Percentiles rank a stretch among this genome's conserved stretches.
These are phyloP conservation scores for Cupressus sempervirens DNA, from an alignment of 75 land plant species.

Conservation along the genomic window DNA sequence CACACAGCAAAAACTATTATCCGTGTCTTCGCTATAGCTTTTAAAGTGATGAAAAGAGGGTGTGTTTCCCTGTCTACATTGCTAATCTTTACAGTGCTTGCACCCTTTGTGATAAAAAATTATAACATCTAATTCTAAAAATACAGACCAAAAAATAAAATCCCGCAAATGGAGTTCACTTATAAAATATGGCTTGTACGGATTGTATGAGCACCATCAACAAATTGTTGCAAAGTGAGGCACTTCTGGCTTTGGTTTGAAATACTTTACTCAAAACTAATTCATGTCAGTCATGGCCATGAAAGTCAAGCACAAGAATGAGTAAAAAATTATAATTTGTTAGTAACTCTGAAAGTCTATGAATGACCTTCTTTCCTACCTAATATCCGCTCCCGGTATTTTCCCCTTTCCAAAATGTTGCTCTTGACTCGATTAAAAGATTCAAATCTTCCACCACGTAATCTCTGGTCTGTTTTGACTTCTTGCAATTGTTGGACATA, in stretches of 20 bases:
- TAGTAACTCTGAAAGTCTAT: background rate
- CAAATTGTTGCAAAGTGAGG: background rate
- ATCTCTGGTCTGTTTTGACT: background rate
- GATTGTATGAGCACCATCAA: background rate
- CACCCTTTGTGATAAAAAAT: background rate
- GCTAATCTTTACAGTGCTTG: background rate
- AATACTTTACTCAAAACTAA: background rate
- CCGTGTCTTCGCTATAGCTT: background rate
- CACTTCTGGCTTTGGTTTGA: background rate
- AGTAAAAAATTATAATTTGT: background rate
- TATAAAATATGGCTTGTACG: background rate
- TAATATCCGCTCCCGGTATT: constrained; percentile 8
- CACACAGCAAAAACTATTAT: background rate
- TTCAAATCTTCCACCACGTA: background rate
- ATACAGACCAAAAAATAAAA: background rate
- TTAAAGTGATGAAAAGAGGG: background rate
- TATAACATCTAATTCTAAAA: background rate
- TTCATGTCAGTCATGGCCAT: background rate
- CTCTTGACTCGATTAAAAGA: background rate
- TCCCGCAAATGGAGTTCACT: background rate
- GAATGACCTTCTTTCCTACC: constrained; percentile 36
- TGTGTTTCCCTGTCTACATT: background rate
- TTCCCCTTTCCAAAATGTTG: constrained; percentile 9
- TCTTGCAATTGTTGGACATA: background rate
- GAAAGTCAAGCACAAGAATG: background rate